Evolutionary conservation across 805 yeast species (phyloP).

Genomic region (Suhomyces sp.): DNA sequence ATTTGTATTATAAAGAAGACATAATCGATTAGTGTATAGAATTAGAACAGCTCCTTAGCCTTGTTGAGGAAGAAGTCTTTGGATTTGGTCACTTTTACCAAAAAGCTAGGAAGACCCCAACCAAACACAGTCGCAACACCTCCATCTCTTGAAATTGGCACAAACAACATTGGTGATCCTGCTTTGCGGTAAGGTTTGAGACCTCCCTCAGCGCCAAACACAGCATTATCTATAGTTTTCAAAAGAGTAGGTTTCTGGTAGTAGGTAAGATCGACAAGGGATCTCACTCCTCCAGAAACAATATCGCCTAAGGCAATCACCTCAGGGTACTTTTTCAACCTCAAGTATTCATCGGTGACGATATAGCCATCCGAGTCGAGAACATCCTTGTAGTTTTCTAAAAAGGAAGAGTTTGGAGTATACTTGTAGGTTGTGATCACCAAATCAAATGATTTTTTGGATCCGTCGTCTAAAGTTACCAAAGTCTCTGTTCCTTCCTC

Average conservation of each 20-base stretch:
- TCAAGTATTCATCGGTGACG: conserved; percentile 23
- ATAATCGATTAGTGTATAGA: neutral
- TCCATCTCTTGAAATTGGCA: conserved; percentile 34
- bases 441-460: conserved; percentile 21
- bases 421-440: conserved; percentile 24
- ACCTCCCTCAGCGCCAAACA: conserved; percentile 10
- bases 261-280: conserved; percentile 25
- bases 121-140: conserved; percentile 36
- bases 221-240: conserved; percentile 10
- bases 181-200: conserved; percentile 12
- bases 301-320: conserved; percentile 39
- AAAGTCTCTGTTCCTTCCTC: conserved; percentile 5
- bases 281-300: conserved; percentile 17
- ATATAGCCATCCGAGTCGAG: conserved; percentile 29
- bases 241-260: conserved; percentile 18
- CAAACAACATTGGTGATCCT: conserved; percentile 13
- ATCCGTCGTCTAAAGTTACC: conserved; percentile 17
- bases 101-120: conserved; percentile 24
- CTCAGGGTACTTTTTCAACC: conserved; percentile 21
- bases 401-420: conserved; percentile 33
- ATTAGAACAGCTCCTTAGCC: conserved; percentile 8
- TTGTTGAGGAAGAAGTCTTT: conserved; percentile 25
- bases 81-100: conserved; percentile 24
- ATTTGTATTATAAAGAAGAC: neutral
- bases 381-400: conserved; percentile 16